Evolutionary conservation across 169 alveolate species (phyloP).

Genomic region (Cardiosporidium cionae): DNA sequence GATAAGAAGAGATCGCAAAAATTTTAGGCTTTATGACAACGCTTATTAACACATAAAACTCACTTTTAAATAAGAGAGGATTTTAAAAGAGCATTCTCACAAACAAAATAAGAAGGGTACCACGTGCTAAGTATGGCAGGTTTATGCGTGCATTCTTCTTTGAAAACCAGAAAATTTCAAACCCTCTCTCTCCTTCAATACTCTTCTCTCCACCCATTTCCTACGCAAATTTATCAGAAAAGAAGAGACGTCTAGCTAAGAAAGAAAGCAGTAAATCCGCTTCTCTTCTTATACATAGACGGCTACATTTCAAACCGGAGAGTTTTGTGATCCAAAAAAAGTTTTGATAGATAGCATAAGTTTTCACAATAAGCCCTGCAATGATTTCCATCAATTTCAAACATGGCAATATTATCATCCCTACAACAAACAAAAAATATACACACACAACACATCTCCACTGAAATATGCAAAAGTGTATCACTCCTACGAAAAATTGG

Average conservation of each 20-base stretch:
- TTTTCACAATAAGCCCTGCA: constrained; percentile 91
- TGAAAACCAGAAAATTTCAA: too few species aligned
- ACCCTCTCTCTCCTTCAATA: too few species aligned
- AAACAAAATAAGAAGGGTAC: neutral
- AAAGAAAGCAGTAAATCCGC: neutral
- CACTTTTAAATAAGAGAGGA: too few species aligned
- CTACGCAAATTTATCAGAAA: too few species aligned
- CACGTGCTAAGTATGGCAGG: neutral
- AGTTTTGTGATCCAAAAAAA: constrained; percentile 94
- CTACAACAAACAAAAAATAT: constrained; percentile 17
- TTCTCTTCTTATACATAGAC: too few species aligned
- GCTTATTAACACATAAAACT: too few species aligned
- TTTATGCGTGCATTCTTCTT: neutral
- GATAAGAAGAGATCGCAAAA: neutral
- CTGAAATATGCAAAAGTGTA: too few species aligned
- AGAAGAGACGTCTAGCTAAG: neutral
- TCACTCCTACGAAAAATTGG: too few species aligned
- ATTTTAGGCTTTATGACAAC: too few species aligned
- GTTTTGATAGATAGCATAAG: constrained; percentile 86
- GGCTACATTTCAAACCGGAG: constrained; percentile 67
- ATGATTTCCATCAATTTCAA: constrained; percentile 92
- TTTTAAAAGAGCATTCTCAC: too few species aligned
- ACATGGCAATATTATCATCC: constrained; percentile 81
- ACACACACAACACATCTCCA: neutral
- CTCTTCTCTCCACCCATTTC: too few species aligned